Evolutionary conservation across 306 rosid species (phyloP).

Genomic region (Trifolium fragiferum): DNA sequence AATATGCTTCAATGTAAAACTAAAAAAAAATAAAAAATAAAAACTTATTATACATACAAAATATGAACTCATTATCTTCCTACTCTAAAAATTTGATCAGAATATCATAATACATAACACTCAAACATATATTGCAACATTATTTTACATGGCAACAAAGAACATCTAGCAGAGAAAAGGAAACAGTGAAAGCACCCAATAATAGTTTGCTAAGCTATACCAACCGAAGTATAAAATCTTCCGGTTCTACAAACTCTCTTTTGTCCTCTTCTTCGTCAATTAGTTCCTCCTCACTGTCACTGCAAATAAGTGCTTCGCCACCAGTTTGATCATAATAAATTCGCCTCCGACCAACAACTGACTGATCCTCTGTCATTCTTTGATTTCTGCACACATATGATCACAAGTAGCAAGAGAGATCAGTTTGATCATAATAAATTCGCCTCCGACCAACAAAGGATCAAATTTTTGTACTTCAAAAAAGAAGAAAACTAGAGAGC

Average conservation of each 20-base stretch:
- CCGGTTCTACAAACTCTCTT: conserved; percentile 81
- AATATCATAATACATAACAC: conserved; percentile 16
- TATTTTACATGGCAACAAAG: conserved; percentile 9
- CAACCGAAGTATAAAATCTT: conserved; percentile 92
- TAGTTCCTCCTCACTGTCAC: conserved; percentile 97
- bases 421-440: no score
- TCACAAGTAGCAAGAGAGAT: conserved; percentile 30
- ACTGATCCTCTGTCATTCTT: conserved; percentile 99
- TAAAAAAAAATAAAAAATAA: no score
- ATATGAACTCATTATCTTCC: conserved; percentile 23
- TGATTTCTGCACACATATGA: conserved; percentile 76
- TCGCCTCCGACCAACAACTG: conserved; percentile 93
- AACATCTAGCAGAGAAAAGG: conserved; percentile 9
- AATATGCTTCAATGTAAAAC: conserved; percentile 12
- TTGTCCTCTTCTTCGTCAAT: conserved; percentile 93
- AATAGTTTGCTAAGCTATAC: conserved; percentile 49
- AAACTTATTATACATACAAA: background rate
- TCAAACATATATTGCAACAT: conserved; percentile 27
- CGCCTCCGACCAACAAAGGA: no score
- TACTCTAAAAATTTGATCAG: conserved; percentile 9
- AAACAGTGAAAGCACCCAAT: conserved; percentile 31
- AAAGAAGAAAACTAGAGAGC: conserved; percentile 27
- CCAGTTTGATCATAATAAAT: conserved; percentile 98
- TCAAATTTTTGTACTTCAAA: conserved; percentile 21
- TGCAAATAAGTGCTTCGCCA: conserved; percentile 97